Percentiles rank a stretch among this genome's conserved stretches.
Evolutionary conservation across 2,329 filamentous ascomycete genomes (phyloP).

Genomic region (Colletotrichum sp.): DNA sequence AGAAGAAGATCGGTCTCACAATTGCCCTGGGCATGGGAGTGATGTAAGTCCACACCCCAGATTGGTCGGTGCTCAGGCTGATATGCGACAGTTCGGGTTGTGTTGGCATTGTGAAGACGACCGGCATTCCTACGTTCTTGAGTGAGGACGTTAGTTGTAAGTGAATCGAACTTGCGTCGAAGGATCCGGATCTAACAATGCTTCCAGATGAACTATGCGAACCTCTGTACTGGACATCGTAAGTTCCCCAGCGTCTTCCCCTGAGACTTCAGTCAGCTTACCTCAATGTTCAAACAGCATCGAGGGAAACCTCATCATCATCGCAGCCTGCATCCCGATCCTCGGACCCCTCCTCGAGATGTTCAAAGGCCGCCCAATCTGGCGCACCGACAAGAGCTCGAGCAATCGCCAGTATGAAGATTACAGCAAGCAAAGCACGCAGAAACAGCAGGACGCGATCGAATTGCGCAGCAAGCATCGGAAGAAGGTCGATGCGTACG

Average conservation of each 20-base stretch:
- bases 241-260: neutral
- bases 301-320: constrained; percentile 26
- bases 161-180: rapidly evolving
- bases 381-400: neutral
- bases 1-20: constrained; percentile 29
- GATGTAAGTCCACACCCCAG: constrained; percentile 22
- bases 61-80: neutral
- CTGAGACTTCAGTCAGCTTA: neutral
- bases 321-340: constrained; percentile 32
- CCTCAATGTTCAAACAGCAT: neutral
- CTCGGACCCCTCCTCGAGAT: constrained; percentile 30
- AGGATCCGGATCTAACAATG: rapidly evolving
- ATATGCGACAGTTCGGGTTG: neutral
- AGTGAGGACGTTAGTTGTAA: neutral
- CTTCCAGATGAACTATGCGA: neutral
- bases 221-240: neutral
- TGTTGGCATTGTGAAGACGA: neutral
- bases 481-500: neutral
- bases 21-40: constrained; percentile 29
- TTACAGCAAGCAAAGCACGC: neutral
- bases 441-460: neutral
- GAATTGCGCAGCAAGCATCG: neutral
- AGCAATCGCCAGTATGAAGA: neutral
- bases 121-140: neutral
- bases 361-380: constrained; percentile 17